Evolutionary conservation across 352 stramenopile genomes (phyloP), one percentile per base, ranked within the genome.

Genomic region (Phytophthora sansomeana): DNA sequence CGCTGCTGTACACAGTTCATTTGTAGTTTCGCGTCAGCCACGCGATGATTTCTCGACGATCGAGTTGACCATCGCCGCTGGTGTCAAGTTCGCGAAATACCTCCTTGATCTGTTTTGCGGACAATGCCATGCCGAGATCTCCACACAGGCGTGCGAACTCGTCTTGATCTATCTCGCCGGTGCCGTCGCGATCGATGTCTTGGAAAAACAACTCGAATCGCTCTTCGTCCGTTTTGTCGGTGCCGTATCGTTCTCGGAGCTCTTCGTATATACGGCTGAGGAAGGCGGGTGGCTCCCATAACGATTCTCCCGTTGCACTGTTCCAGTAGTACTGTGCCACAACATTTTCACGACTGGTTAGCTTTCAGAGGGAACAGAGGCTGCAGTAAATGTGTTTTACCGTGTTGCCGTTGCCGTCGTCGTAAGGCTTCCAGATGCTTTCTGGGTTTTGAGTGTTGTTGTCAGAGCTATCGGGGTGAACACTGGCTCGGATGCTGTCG

Each of bases 301-400:
- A 79, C 8, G 83, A 88, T 52, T 91, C 81, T 24, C 78, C 77
- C 2, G 80, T 90, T n/a, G 67, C 33, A 32, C 70, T 81, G 62
- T 92, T 92, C 80, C 80, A 92, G 57, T 85, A 92, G 26, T 90
- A 91, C 83, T 92, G 53, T 39, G 13, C 14, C 5, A 26, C 19
- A 54, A 44, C 51, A 46, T n/a, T 24, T 63, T 16, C 38, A 44
- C 38, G 16, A 5, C 14, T 30, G 30, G 42, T 48, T 30, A 73
- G 51, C 43, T 7, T 32, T 30, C 10, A 29, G 19, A 24, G 50
- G 14, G 24, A 32, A 29, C 5, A 28, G 24, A 46, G 2, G 13
- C 26, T 9, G 10, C 5, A 30, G 10, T 21, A 1, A 39, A 58
- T 10, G 6, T 6, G 39, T 51, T 67, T 55, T 62, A 89, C 83